These are phyloP conservation scores for Fonsecaea pedrosoi DNA, from an alignment of 2,329 filamentous ascomycete species.

Conservation along the genomic window DNA sequence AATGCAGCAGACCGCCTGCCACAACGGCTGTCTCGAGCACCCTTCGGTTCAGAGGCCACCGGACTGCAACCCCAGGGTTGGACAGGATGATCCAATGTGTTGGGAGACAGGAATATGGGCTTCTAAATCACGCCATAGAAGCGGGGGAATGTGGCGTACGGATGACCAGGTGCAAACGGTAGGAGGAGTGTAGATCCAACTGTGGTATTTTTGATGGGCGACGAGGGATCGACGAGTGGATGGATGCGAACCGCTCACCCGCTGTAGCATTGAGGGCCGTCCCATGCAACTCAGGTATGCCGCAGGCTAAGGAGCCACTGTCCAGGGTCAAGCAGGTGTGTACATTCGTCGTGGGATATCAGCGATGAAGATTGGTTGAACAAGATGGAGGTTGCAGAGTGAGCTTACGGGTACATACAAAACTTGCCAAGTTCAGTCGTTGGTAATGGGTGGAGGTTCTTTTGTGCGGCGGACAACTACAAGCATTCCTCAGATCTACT, in stretches of 20 bases:
- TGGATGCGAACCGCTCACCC: not conserved
- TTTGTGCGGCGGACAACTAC: not conserved
- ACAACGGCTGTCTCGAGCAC: not conserved
- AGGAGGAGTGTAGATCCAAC: constrained; percentile 18
- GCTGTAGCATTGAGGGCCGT: constrained; percentile 4
- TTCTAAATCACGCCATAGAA: constrained; percentile 12
- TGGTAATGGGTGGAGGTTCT: not conserved
- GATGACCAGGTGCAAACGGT: constrained; percentile 16
- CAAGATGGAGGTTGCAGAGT: not conserved
- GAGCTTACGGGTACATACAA: not conserved
- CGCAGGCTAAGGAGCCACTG: not conserved
- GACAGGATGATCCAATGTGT: not conserved
- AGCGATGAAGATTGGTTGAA: constrained; percentile 2
- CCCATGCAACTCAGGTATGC: not conserved
- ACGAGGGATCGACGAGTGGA: constrained; percentile 5
- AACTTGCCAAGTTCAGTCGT: constrained; percentile 10
- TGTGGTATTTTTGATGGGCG: not conserved
- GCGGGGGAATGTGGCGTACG: constrained; percentile 6
- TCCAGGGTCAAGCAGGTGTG: not conserved
- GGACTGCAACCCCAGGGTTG: constrained; percentile 4
- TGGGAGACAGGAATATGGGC: constrained; percentile 6
- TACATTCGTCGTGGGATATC: not conserved
- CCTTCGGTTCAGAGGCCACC: constrained; percentile 13
- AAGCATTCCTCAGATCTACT: not conserved
- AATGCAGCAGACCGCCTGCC: not conserved